Evolutionary conservation across 768 basidiomycete genomes (phyloP).

Genomic region (Coprinopsis marcescibilis): DNA sequence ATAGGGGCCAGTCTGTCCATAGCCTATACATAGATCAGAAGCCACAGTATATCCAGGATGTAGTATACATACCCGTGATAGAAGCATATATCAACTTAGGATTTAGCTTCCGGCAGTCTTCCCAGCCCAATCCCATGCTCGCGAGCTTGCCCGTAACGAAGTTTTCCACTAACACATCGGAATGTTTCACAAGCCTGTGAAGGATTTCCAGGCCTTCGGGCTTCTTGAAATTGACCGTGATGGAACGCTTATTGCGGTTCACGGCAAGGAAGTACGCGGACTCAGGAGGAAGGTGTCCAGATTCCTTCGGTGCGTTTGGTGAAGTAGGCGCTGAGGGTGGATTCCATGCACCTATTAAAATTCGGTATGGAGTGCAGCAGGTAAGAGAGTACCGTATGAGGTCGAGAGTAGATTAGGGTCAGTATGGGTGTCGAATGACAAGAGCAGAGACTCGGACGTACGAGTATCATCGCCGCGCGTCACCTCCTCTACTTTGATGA

Average conservation of each 20-base stretch:
- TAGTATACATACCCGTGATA: conserved; percentile 60
- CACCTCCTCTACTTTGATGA: conserved; percentile 86
- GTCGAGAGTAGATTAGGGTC: no score
- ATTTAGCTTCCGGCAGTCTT: conserved; percentile 74
- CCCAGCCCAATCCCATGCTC: conserved; percentile 80
- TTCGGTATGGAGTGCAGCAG: no score
- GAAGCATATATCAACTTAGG: conserved; percentile 81
- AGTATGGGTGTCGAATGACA: no score
- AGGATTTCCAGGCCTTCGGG: conserved; percentile 73
- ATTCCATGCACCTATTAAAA: conserved; percentile 51
- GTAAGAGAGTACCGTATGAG: no score
- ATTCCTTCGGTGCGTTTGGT: conserved; percentile 41
- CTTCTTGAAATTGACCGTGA: conserved; percentile 85
- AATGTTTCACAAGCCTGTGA: conserved; percentile 58
- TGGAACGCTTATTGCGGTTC: conserved; percentile 86
- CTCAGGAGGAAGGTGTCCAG: conserved; percentile 74
- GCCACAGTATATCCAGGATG: conserved; percentile 2
- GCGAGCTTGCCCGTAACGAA: conserved; percentile 82
- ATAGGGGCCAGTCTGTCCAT: conserved; percentile 84
- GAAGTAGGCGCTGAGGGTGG: conserved; percentile 54
- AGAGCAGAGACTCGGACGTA: conserved; percentile 24
- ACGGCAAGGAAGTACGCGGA: conserved; percentile 88
- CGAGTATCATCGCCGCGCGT: conserved; percentile 86
- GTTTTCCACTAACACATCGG: conserved; percentile 90
- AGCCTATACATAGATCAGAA: conserved; percentile 19